A percentile compares a stretch with the other conserved stretches of the same genome.
Evolutionary conservation across 352 stramenopile genomes (phyloP).

Genomic region (Phytophthora sp.): DNA sequence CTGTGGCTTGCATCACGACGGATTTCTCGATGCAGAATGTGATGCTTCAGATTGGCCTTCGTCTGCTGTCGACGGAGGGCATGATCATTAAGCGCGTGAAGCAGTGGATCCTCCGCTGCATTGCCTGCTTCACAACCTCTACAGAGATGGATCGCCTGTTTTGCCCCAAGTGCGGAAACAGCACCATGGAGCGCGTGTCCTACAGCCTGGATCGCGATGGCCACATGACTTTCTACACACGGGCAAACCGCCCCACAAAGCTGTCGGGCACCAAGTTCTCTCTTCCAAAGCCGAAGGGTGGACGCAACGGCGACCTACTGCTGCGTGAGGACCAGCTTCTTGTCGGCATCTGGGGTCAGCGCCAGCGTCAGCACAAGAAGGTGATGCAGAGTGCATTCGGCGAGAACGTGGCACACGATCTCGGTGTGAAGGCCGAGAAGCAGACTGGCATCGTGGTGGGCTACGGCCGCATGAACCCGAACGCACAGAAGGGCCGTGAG

Average conservation of each 20-base stretch:
- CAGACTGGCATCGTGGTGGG: conserved; percentile 91
- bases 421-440: conserved; percentile 93
- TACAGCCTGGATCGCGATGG: conserved; percentile 94
- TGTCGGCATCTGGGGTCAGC: conserved; percentile 96
- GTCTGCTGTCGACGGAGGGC: conserved; percentile 79
- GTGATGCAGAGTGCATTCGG: conserved; percentile 95
- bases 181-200: conserved; percentile 94
- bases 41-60: conserved; percentile 89
- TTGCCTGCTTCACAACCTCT: conserved; percentile 96
- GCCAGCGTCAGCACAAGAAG: conserved; percentile 92
- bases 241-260: conserved; percentile 86
- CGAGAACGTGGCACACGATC: conserved; percentile 93
- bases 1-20: conserved; percentile 85
- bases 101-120: conserved; percentile 97
- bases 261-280: conserved; percentile 97
- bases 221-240: conserved; percentile 88
- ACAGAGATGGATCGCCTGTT: conserved; percentile 95
- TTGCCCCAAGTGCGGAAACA: conserved; percentile 97
- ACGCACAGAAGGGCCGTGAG: conserved; percentile 96
- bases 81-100: conserved; percentile 90
- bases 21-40: conserved; percentile 93
- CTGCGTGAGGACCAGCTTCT: conserved; percentile 98
- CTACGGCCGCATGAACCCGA: conserved; percentile 96
- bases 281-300: conserved; percentile 95
- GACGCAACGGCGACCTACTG: conserved; percentile 94